Base-by-base conservation (phyloP, 176 grass and related monocot genomes). In the Aegilops longissima region DNA sequence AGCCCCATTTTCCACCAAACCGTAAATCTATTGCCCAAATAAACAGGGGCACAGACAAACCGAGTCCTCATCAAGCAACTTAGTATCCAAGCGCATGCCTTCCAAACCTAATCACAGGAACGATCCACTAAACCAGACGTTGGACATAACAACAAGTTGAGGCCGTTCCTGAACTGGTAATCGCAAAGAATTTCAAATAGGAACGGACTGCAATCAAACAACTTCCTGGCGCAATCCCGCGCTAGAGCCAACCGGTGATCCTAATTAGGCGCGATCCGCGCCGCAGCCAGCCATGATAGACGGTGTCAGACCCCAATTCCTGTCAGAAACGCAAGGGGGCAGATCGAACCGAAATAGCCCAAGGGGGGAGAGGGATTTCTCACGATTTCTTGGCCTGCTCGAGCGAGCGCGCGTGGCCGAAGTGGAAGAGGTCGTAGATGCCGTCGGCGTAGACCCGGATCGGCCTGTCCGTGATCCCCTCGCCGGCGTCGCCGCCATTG, bases 381-480 rank as follows among this genome's bases (percentile, higher is more conserved):
- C 83, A 97, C 95, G 68, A 51, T 80, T 82, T 92, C 92, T 97
- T 97, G n/a, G 95, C 95, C 85, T 97, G 95, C 85, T 97, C 95
- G n/a, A 97, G 95, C 31, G 92, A 97, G 67, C 80, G 79, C 42
- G 95, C 95, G 82, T 97, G 95, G 59, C 95, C 95, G 90, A 97
- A 97, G 77, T 97, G 95, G 86, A 97, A 94, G 80, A 97, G 95
- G 85, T 94, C 95, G 86, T 97, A 97, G 77, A 97, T 97, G 66
- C 95, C 95, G 54, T 97, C 95, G 44, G 95, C 95, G 65, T 97
- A 97, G 67, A 97, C 92, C 61, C 95, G 86, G 76, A 97, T 90
- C 70, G 92, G 92, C 45, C 90, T 33, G 76, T 91, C 92, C 79
- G 33, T 85, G 35, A 76, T 82, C 77, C 82, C 74, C 72, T 66